Evolutionary conservation across 352 stramenopile genomes (phyloP), one percentile per base, ranked within the genome.

Genomic region (Phytopythium litorale): DNA sequence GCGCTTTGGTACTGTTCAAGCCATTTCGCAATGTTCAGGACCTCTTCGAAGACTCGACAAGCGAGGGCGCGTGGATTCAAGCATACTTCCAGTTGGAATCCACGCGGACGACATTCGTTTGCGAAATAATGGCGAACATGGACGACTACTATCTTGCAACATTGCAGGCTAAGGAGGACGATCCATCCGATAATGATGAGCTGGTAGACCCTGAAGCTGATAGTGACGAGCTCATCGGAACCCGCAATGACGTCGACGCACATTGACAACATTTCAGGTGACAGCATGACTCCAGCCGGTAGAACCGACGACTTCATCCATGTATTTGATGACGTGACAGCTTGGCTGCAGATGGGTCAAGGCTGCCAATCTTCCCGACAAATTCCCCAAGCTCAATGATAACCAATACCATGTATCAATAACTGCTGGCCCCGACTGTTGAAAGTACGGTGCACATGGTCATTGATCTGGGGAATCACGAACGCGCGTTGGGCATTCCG

Each of bases 81-180:
- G 48, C 48, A n/a, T 43, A 38, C 30, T 33, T 16, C 2, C 19
- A 21, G 11, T 55, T 25, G 49, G 12, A 33, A 7, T 23, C 49
- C 1, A 55, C 49, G 16, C 49, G 49, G 4, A 21, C 58, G 48
- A 23, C 16, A 25, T 57, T 63, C 21, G 28, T 9, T 3, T 19
- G 33, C 33, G 46, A 63, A 35, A 63, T 51, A 7, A 63, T 56
- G 57, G 46, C n/a, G 5, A 63, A 57, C 46, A 63, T 63, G 32
- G 57, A 63, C 57, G 46, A 63, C 33, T 63, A 63, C 28, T 32
- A n/a, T 32, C 43, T 25, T 11, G 57, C 45, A 23, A 28, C 32
- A 6, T 51, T 40, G n/a, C 45, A 51, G 28, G 57, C 45, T 5
- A 38, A 51, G n/a, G 42, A 50, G 40, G 3, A n/a, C 7, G 19